Evolutionary conservation across 805 yeast genomes (phyloP).

Genomic region (Kluyveromyces lactis): DNA sequence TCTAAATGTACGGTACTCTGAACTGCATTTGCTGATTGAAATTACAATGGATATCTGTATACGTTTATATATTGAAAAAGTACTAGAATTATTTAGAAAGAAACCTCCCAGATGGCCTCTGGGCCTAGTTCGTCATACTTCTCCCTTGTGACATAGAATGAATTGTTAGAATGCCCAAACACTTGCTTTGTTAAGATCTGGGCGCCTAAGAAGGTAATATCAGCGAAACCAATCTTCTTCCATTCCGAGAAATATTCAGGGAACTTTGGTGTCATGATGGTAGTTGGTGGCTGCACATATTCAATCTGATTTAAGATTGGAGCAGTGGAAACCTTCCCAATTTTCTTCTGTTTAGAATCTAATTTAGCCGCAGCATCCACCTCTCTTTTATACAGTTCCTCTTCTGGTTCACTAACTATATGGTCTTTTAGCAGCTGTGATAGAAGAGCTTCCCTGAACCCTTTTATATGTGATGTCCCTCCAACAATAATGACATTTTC

Average conservation of each 20-base stretch:
- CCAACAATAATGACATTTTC: constrained; percentile 78
- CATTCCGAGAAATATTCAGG: constrained; percentile 95
- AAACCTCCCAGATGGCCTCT: constrained; percentile 64
- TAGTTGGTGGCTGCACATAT: constrained; percentile 70
- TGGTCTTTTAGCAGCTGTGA: constrained; percentile 49
- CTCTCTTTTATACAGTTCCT: constrained; percentile 22
- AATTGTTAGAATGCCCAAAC: constrained; percentile 56
- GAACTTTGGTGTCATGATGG: constrained; percentile 55
- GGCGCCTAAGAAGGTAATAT: constrained; percentile 75
- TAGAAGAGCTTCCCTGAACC: constrained; percentile 65
- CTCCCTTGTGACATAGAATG: constrained; percentile 58
- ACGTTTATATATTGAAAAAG: too few relatives aligned
- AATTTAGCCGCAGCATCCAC: constrained; percentile 24
- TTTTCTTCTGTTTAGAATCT: constrained; percentile 25
- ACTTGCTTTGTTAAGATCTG: constrained; percentile 82
- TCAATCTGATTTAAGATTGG: constrained; percentile 23
- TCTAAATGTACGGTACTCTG: too few relatives aligned
- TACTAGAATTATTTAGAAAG: constrained; percentile 19
- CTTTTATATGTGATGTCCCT: constrained; percentile 63
- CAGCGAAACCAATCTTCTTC: constrained; percentile 75
- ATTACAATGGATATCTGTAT: too few relatives aligned
- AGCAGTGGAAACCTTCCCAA: constrained; percentile 19
- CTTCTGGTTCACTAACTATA: constrained; percentile 33
- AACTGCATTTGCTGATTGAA: too few relatives aligned
- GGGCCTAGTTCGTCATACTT: constrained; percentile 79